Percentiles rank a stretch among this genome's conserved stretches.
Evolutionary conservation across 202 grass and related monocot genomes (phyloP).

Genomic region (Miscanthus sacchariflorus): DNA sequence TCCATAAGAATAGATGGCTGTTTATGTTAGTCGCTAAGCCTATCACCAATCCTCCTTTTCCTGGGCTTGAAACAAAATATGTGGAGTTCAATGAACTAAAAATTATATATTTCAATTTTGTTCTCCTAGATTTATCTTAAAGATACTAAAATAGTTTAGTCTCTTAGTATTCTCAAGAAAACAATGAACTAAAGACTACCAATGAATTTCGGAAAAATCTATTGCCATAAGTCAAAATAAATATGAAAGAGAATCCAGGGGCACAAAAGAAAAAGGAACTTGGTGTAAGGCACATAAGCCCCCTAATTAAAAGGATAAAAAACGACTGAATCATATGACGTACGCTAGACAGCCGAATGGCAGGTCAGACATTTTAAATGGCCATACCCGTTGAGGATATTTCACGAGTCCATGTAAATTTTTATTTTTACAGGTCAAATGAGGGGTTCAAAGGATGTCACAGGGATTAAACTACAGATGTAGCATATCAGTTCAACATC

Average conservation of each 20-base stretch:
- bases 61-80: neutral
- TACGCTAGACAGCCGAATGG: neutral
- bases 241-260: neutral
- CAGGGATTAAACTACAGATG: neutral
- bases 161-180: constrained; percentile 9
- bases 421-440: neutral
- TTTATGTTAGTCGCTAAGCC: neutral
- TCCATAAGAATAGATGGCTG: neutral
- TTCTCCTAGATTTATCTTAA: neutral
- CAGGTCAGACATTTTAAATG: neutral
- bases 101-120: neutral
- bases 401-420: neutral
- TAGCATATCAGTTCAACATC: neutral
- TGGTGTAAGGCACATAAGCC: neutral
- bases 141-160: constrained; percentile 11
- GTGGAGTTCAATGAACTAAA: neutral
- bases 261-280: neutral
- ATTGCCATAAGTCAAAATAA: constrained; percentile 2
- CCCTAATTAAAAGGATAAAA: neutral
- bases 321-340: neutral
- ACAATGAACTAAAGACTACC: neutral
- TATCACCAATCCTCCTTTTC: constrained; percentile 6
- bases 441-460: neutral
- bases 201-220: neutral
- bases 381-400: neutral